Evolutionary conservation across 352 stramenopile genomes (phyloP), one percentile per base, ranked within the genome.

Genomic region (Phytopythium helicoides): DNA sequence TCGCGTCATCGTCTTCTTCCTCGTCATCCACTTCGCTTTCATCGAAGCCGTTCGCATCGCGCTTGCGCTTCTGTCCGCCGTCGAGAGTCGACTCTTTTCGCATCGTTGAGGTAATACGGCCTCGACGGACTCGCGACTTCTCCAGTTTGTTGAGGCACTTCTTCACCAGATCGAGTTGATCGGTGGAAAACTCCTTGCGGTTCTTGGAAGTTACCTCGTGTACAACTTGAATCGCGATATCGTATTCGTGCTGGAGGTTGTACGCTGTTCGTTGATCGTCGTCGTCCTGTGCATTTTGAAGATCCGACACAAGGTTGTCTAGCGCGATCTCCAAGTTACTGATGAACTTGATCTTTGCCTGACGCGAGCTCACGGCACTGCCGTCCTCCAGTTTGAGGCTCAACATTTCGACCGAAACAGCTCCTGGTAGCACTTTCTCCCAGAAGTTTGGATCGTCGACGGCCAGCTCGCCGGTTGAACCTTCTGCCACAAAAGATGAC

Each of bases 371-470:
- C 36, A 94, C 52, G 0, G 84, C 84, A 48, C 81, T 92, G 3
- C 86, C 79, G 58, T 94, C 87, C 46, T 96, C 87, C n/a, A 95
- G 70, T 52, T 94, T 93, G 19, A 89, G 62, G 28, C 73, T 92
- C 23, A 94, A 52, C 85, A 94, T 94, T 66, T 94, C 83, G 8
- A 94, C 80, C 10, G 80, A 91, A 40, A 95, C 86, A 16, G 76
- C 83, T 8, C 86, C 86, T 5, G 82, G 79, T 18, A 97, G 53
- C 36, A 97, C 91, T 46, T 97, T 97, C 39, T 96, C 86, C 95
- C 95, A 99, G 49, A 99, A 99, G 34, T 98, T 96, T 1, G 94
- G 94, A 56, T 98, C 95, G 62, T 99, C 93, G 8, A 99, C 89
- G 39, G 96, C 92, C 23, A 98, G 64, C 56, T 97, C 88, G 34